phyloP scores from a whole-genome alignment of 108 stramenopile species.

The Nannochloropsis salina region DNA sequence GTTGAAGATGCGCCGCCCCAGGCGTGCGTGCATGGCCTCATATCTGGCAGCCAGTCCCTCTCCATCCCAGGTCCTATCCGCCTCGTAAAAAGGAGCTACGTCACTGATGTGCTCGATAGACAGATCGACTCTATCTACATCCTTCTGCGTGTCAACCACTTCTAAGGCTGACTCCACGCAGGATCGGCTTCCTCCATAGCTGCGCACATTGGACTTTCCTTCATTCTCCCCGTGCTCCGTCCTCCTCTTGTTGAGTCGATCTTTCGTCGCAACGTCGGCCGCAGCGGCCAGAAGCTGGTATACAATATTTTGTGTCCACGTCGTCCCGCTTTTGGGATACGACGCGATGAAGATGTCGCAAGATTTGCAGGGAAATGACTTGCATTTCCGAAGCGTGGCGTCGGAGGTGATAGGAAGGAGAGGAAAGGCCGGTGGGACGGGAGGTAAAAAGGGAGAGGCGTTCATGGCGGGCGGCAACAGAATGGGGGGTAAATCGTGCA shows the following conservation, averaged over 20 bases:
- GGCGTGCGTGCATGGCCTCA: neutral
- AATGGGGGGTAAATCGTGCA: no score
- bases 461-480: neutral
- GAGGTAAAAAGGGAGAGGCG: neutral
- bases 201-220: neutral
- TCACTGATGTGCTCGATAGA: neutral
- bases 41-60: neutral
- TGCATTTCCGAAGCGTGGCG: neutral
- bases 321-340: neutral
- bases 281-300: neutral
- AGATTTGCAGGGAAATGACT: neutral
- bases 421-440: neutral
- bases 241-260: neutral
- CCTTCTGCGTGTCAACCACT: neutral
- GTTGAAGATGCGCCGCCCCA: constrained; percentile 9
- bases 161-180: neutral
- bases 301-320: constrained; percentile 12
- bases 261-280: neutral
- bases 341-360: constrained; percentile 7
- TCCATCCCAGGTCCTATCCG: neutral
- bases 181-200: neutral
- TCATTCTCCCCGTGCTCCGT: neutral
- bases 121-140: neutral
- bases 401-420: neutral
- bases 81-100: neutral